Base-by-base conservation (phyloP, 2,329 filamentous ascomycete species). In the Sarocladium kiliense region DNA sequence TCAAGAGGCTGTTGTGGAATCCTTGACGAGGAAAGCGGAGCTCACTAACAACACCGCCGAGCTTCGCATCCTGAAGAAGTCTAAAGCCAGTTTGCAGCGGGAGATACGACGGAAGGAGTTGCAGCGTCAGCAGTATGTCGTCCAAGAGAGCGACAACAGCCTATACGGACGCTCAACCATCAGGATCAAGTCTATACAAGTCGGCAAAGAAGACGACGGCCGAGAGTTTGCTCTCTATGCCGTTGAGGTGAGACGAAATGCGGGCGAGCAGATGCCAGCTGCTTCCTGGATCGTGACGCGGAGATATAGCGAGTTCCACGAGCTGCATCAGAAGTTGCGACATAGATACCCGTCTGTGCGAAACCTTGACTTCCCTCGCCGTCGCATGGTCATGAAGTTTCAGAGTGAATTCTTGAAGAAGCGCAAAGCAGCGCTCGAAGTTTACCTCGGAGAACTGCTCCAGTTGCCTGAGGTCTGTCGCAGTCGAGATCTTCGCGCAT, bases 131-230 rank as follows among this genome's bases (percentile, higher is more conserved):
- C 95, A 99, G 68, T 99, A 99, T 63, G 90, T 96, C 45, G 85
- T 97, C 7, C 94, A 99, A 71, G 94, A 99, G 71, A 97, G 91
- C 66, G 95, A 99, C 68, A 99, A 96, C 69, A 96, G 91, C 68
- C 77, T 99, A 23, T 97, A 96, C 65, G 94, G 94, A 2, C 88
- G 93, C 18, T 93, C 94, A 2, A 90, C 85, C 0, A 85, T 97
- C 63, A 88, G 83, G 63, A 97, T 99, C 67, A 94, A 94, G 65
- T 90, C 89, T 0, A 92, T 96, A 54, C 91, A 96, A 73, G 90
- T 97, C 14, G 93, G 91, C 5, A 87, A 86, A 58, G 94, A 97
- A 61, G 88, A 93, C 26, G 92, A 97, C 63, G 93, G 93, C 6
- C 88, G 91, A 63, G 94, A 99, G 66, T 99, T 88, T 67, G 94